Evolutionary conservation across 441 rosid species (phyloP), one percentile per base, ranked within the genome.

Genomic region (Populus hybrid): DNA sequence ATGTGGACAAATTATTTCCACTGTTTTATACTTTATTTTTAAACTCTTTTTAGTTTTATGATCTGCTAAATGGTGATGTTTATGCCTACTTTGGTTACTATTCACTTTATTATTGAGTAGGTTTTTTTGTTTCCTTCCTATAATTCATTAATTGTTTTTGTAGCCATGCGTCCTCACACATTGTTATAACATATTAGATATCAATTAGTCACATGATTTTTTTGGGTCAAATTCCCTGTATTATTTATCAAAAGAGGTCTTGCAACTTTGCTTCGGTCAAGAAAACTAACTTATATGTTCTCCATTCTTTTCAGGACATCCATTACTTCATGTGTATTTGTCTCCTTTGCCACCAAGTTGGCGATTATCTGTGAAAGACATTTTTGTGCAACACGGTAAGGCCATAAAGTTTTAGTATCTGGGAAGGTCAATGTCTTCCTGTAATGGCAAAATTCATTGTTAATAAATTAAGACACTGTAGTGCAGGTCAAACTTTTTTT

Each of bases 301-400:
- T 73, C 46, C 16, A 71, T 68, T 1, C 26, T 40, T 78, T 76
- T 71, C 86, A 88, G 95, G 91, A 68, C 82, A 77, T 75, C 79
- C 87, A 1, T 73, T 81, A 70, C 77, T 82, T 28, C 83, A 79
- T 50, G 70, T 83, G 50, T 79, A 78, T 40, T 70, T 82, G 73
- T 77, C 88, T 81, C 84, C 84, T 69, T 70, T 57, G 70, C 89
- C 79, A 67, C 85, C 87, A 19, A 71, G 73, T 67, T 81, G 53
- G 75, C 86, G 69, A 38, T 78, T 77, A 75, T 78, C 82, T 77
- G 59, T 73, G n/a, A 81, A 80, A 76, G 84, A 79, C 77, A 75
- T 76, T 70, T 64, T 83, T 46, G 77, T 73, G 38, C 78, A 75
- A 61, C 83, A 82, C 67, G 87, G 93, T 89, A 86, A 80, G 80